phyloP scores from a whole-genome alignment of 805 yeast genomes.

The Schizosaccharomyces octosporus region DNA sequence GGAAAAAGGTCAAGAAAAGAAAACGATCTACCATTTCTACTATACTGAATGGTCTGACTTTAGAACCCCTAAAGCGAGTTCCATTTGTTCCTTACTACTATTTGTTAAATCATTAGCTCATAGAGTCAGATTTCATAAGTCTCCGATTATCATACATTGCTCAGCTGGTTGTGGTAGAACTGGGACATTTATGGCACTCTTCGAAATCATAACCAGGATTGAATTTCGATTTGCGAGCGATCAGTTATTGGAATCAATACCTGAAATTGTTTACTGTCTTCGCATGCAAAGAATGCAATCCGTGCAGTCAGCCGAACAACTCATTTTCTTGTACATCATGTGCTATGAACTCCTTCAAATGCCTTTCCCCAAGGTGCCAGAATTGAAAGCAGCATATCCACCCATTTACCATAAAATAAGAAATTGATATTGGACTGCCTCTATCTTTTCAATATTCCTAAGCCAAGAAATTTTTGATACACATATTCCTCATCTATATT shows the following conservation, averaged over 20 bases:
- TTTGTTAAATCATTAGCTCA: neutral
- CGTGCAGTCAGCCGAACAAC: neutral
- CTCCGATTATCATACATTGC: conserved; percentile 57
- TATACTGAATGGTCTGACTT: conserved; percentile 13
- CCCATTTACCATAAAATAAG: too few species aligned
- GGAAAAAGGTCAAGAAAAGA: neutral
- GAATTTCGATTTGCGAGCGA: neutral
- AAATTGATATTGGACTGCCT: too few species aligned
- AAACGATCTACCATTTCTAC: conserved; percentile 18
- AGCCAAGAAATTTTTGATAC: too few species aligned
- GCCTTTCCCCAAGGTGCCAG: too few species aligned
- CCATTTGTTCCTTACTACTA: neutral
- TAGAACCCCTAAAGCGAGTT: neutral
- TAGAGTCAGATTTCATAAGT: neutral
- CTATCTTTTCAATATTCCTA: too few species aligned
- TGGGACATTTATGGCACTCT: conserved; percentile 27
- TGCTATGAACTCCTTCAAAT: neutral
- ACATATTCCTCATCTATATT: too few species aligned
- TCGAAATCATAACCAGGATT: neutral
- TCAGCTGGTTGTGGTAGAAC: conserved; percentile 96
- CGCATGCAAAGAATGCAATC: neutral
- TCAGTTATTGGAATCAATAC: neutral
- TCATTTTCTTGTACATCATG: neutral
- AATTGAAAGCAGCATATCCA: too few species aligned
- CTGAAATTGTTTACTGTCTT: conserved; percentile 1